A percentile compares a stretch with the other conserved stretches of the same genome.
Evolutionary conservation across 352 stramenopile genomes (phyloP).

Genomic region (Phytophthora palmivora): DNA sequence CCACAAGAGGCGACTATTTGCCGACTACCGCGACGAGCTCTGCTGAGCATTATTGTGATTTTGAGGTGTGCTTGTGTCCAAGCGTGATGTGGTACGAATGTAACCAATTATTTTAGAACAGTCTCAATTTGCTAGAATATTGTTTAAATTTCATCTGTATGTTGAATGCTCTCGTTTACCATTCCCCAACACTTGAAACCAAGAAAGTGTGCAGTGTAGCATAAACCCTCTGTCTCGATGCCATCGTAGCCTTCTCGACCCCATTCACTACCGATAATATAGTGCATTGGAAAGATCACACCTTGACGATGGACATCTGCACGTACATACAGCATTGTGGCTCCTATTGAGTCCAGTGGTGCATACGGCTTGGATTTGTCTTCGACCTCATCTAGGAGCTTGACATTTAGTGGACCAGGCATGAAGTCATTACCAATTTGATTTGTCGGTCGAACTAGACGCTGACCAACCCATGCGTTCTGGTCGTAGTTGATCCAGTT

Average conservation of each 20-base stretch:
- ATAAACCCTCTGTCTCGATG: conserved; percentile 62
- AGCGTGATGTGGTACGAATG: conserved; percentile 15
- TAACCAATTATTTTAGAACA: no score
- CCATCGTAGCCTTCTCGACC: conserved; percentile 51
- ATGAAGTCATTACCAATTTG: conserved; percentile 8
- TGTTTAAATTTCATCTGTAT: not conserved
- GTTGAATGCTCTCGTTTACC: conserved; percentile 42
- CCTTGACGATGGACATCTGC: conserved; percentile 56
- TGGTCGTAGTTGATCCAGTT: conserved; percentile 24
- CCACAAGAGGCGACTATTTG: not conserved
- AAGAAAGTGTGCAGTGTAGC: conserved; percentile 49
- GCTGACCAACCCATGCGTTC: conserved; percentile 30
- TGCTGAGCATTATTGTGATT: conserved; percentile 18
- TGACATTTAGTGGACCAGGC: conserved; percentile 19
- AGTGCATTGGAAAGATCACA: conserved; percentile 48
- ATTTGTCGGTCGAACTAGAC: conserved; percentile 11
- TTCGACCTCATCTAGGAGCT: conserved; percentile 9
- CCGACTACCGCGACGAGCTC: conserved; percentile 9
- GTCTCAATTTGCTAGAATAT: no score
- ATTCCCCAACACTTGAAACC: conserved; percentile 58
- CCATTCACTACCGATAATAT: conserved; percentile 50
- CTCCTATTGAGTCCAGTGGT: conserved; percentile 53
- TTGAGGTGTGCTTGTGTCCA: not conserved
- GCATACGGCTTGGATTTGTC: conserved; percentile 25
- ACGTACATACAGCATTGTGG: conserved; percentile 55